Evolutionary conservation across 140 eudicot species (phyloP).

Genomic region (Erigeron philadelphicus): DNA sequence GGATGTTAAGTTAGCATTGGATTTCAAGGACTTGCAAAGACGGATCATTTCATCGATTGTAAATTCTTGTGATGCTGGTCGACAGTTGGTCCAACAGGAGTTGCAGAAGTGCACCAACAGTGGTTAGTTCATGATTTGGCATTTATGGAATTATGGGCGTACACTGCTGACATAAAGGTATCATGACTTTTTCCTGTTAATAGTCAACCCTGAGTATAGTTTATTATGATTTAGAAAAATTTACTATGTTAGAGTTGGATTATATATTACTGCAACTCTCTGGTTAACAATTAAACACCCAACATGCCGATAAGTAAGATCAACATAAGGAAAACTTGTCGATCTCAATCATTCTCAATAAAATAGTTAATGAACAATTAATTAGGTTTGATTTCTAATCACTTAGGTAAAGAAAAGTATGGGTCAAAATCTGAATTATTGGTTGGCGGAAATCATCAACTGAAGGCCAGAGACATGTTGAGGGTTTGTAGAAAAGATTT

Average conservation of each 20-base stretch:
- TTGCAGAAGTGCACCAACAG: slow-evolving; percentile 26
- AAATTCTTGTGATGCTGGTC: slow-evolving; percentile 47
- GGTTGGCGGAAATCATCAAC: background rate
- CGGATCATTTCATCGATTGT: slow-evolving; percentile 55
- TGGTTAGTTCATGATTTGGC: slow-evolving; percentile 11
- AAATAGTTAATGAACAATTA: background rate
- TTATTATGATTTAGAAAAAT: background rate
- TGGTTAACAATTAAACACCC: background rate
- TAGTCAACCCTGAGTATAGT: background rate
- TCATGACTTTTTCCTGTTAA: background rate
- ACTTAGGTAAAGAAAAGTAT: too few species aligned
- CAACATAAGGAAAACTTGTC: background rate
- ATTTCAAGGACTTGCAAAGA: slow-evolving; percentile 56
- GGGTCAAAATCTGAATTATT: background rate
- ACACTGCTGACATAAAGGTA: background rate
- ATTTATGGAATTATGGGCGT: background rate
- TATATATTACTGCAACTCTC: background rate
- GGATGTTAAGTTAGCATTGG: slow-evolving; percentile 76
- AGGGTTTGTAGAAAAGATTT: background rate
- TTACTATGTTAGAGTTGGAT: background rate
- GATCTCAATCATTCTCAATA: background rate
- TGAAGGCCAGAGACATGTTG: background rate
- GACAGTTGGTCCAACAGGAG: slow-evolving; percentile 33
- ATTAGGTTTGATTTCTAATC: background rate
- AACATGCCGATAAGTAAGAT: background rate